These are phyloP conservation scores for Helminthosporium solani DNA, from an alignment of 2,329 filamentous ascomycete species.

Conservation along the genomic window DNA sequence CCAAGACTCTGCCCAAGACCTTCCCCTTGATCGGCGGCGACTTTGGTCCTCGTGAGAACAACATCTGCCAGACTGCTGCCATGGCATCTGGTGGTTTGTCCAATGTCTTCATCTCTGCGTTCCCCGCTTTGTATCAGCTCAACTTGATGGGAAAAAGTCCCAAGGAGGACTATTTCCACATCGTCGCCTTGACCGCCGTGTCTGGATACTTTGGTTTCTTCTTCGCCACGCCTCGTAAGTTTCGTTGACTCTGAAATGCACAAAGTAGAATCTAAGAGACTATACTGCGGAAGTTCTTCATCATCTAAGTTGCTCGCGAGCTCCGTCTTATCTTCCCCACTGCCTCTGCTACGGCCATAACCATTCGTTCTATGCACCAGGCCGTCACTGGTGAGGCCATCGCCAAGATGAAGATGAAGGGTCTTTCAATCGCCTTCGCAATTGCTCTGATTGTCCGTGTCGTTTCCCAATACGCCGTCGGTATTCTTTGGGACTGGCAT, in stretches of 20 bases:
- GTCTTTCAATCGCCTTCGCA: constrained; percentile 54
- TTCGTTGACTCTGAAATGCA: not conserved
- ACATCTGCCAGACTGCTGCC: constrained; percentile 61
- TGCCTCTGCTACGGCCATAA: constrained; percentile 61
- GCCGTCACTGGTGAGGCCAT: constrained; percentile 53
- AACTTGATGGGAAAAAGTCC: constrained; percentile 51
- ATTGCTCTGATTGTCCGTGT: constrained; percentile 56
- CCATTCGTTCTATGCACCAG: constrained; percentile 64
- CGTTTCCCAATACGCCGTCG: constrained; percentile 59
- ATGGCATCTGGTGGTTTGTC: constrained; percentile 61
- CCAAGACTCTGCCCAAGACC: constrained; percentile 48
- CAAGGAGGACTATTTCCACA: constrained; percentile 57
- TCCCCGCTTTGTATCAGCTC: constrained; percentile 62
- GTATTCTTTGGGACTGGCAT: constrained; percentile 62
- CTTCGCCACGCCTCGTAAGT: constrained; percentile 56
- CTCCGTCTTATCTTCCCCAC: constrained; percentile 62
- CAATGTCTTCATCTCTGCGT: constrained; percentile 59
- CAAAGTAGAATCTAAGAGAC: not conserved
- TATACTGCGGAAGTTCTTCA: constrained; percentile 64
- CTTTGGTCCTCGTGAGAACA: constrained; percentile 64
- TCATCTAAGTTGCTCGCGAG: constrained; percentile 64
- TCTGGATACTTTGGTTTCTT: constrained; percentile 66
- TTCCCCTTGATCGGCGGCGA: constrained; percentile 55
- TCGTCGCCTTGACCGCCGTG: constrained; percentile 62
- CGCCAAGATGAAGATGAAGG: constrained; percentile 59